Evolutionary conservation across 371 early-diverging fungal genomes (phyloP), one percentile per base, ranked within the genome.

Genomic region (Mucor velutinosus): DNA sequence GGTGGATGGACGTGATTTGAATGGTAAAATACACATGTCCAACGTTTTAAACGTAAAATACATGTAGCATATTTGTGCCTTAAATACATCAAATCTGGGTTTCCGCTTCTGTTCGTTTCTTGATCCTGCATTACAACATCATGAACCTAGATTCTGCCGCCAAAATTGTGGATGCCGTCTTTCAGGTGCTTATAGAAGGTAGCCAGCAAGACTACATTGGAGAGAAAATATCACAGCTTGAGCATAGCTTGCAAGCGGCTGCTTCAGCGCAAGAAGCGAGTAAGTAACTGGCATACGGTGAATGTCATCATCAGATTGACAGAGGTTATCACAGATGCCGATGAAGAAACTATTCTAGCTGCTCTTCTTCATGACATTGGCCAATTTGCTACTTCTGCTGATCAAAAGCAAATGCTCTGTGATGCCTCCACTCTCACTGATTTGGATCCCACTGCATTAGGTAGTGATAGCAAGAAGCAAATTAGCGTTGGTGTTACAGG

Each of bases 331-430:
- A 45, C 60, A 64, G 74, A 69, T 21, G 81, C 86, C 4, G 87
- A 85, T 41, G 78, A 84, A 19, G 87, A 85, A 62, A 80, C 83
- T 2, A 71, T 85, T 15, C 43, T 86, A 17, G 87, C 84, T 11
- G 84, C 86, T 17, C 69, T 86, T 11, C 76, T 86, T 29, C 87
- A 85, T 65, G 87, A 86, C 55, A 84, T 86, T 70, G 87, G 87
- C 30, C 87, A 85, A 39, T 85, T 86, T 51, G 73, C 82, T 35
- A 75, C 82, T 14, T 73, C 79, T 15, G 58, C 66, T 11, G 78
- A 80, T 51, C 78, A 79, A n/a, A 79, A 74, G 35, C 80, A 77
- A 57, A 85, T 85, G 79, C 67, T 83, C 1, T 80, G 74, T 32
- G 76, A 81, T 41, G 79, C 80, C 17, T 55, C 70, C 19, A 75